phyloP scores from a whole-genome alignment of 495 filamentous ascomycete species.

The Collariella sp. region DNA sequence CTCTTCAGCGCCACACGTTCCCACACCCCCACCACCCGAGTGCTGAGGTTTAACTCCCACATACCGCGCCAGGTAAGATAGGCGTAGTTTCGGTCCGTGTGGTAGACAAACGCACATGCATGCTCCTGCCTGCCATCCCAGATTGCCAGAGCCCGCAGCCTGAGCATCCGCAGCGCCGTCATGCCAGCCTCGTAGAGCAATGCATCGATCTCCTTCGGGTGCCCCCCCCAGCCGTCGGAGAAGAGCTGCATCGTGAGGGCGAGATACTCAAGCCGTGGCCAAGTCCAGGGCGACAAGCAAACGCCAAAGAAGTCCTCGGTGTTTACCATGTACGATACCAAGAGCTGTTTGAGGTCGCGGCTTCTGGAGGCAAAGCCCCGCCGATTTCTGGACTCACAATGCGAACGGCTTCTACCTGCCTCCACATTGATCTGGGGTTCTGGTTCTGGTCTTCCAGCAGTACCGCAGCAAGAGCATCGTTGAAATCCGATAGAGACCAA shows the following conservation, averaged over 20 bases:
- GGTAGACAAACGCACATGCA: slow-evolving; percentile 27
- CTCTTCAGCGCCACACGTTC: slow-evolving; percentile 19
- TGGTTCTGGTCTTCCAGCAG: neutral
- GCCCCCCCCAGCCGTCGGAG: neutral
- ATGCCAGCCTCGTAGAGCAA: slow-evolving; percentile 3
- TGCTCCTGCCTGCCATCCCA: slow-evolving; percentile 24
- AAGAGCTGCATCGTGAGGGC: slow-evolving; percentile 8
- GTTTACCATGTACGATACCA: slow-evolving; percentile 8
- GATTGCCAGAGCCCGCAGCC: slow-evolving; percentile 22
- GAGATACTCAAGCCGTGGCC: slow-evolving; percentile 8
- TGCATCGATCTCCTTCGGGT: neutral
- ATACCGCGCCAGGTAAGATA: slow-evolving; percentile 25
- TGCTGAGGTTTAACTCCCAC: slow-evolving; percentile 21
- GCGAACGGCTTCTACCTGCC: neutral
- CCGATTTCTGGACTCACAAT: neutral
- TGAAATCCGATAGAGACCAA: slow-evolving; percentile 12
- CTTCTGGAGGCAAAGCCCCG: slow-evolving; percentile 9
- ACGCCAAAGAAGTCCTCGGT: slow-evolving; percentile 11
- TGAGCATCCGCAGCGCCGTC: slow-evolving; percentile 19
- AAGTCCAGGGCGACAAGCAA: slow-evolving; percentile 5
- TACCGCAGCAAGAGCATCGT: neutral
- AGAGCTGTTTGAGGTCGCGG: slow-evolving; percentile 9
- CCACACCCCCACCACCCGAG: slow-evolving; percentile 20
- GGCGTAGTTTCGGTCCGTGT: slow-evolving; percentile 10
- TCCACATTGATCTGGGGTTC: neutral